Evolutionary conservation across 1,284 basidiomycete genomes (phyloP), one percentile per base, ranked within the genome.

Genomic region (Trametes hirsuta): DNA sequence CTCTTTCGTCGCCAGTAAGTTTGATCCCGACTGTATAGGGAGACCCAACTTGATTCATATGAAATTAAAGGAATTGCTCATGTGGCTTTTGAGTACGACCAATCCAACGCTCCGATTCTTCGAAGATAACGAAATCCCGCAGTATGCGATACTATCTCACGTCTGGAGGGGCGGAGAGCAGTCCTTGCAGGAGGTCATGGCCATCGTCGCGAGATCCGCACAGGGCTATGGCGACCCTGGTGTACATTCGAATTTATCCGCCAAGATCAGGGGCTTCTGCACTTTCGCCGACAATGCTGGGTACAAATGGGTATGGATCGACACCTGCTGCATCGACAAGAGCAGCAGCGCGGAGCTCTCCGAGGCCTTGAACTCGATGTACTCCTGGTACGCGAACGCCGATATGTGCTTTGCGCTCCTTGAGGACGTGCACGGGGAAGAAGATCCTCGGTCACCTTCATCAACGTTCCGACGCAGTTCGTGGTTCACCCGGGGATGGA

Each of bases 271-370:
- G 4, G 6, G 22, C 49, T 62, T 55, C 42, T 65, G 64, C 39
- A 41, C 6, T 6, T 41, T 61, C 44, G 64, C 64, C 14, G 49
- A 36, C 18, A 40, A n/a, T 2, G 52, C 51, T 12, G 64, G 64
- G 4, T 65, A 55, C 25, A 44, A 52, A 10, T 53, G 55, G 41
- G 42, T 56, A 6, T 65, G 64, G 64, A 50, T 65, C 36, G 64
- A 65, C 49, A 55, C 58, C 9, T 62, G 60, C 47, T 65, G 64
- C 36, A 65, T 65, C 25, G 61, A 65, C 61, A 62, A 63, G 55
- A 40, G 22, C 36, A 65, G 63, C 25, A 62, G 58, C 41, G 56
- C 64, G 6, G 64, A 65, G 47, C 58, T 65, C 4, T 65, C 64
- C 5, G 61, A 65, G 30, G 61, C 64, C 0, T 41, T 63, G 44